These are phyloP conservation scores for Aspergillus fructus DNA, from an alignment of 2,329 filamentous ascomycete species.

Conservation along the genomic window DNA sequence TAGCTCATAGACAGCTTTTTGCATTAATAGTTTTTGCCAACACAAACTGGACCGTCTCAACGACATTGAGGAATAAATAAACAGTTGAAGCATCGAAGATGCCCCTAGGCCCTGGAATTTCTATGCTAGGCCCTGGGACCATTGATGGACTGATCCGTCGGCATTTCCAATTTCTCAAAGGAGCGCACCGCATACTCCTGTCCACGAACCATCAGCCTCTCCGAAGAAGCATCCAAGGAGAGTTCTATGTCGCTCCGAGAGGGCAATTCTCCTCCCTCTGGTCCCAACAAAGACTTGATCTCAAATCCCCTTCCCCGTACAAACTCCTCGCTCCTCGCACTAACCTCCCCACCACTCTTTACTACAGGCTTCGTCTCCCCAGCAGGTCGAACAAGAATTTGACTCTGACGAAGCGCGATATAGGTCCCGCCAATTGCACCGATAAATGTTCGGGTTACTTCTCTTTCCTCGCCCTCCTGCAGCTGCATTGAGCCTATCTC, in stretches of 20 bases:
- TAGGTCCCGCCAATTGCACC: conserved; percentile 32
- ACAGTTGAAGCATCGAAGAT: not conserved
- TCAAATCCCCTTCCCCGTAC: conserved; percentile 5
- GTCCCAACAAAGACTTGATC: conserved; percentile 4
- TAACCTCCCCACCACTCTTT: conserved; percentile 26
- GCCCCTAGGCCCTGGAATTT: not conserved
- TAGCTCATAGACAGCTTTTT: no score
- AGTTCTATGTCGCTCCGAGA: not conserved
- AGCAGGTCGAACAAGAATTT: conserved; percentile 15
- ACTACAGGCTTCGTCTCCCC: conserved; percentile 14
- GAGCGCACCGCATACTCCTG: conserved; percentile 8
- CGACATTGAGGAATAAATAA: not conserved
- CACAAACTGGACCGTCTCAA: not conserved
- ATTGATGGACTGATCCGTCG: not conserved
- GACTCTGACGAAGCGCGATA: conserved; percentile 28
- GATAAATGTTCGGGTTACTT: conserved; percentile 29
- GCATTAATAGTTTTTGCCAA: no score
- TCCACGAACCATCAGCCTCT: not conserved
- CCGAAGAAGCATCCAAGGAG: not conserved
- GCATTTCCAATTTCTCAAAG: conserved; percentile 1
- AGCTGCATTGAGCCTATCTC: conserved; percentile 10
- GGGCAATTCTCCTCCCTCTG: conserved; percentile 1
- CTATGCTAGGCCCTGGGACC: not conserved
- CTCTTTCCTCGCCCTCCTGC: conserved; percentile 16
- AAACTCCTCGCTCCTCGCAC: conserved; percentile 28